phyloP scores from a whole-genome alignment of 2,329 filamentous ascomycete genomes.

The Nigrograna mackinnonii region DNA sequence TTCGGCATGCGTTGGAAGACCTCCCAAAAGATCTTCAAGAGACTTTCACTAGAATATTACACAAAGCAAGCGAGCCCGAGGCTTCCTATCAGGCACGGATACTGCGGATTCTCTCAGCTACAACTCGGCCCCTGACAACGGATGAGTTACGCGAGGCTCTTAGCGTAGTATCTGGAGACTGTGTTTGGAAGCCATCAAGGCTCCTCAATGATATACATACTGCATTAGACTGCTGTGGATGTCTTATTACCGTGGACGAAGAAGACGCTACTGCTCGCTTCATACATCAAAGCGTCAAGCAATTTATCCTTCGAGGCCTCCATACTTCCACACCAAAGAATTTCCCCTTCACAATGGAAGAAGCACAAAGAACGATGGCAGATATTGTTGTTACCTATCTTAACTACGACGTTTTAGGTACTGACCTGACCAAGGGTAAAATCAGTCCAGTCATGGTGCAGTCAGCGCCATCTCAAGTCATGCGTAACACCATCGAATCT shows the following conservation, averaged over 20 bases:
- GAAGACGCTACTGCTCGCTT: conserved; percentile 23
- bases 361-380: conserved; percentile 14
- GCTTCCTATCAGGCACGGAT: conserved; percentile 24
- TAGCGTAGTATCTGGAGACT: conserved; percentile 39
- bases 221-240: conserved; percentile 23
- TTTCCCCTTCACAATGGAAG: conserved; percentile 2
- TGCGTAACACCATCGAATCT: conserved; percentile 7
- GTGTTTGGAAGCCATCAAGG: conserved; percentile 13
- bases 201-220: conserved; percentile 18
- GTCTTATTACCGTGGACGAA: conserved; percentile 23
- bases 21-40: conserved; percentile 19
- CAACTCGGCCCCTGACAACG: conserved; percentile 30
- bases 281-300: conserved; percentile 22
- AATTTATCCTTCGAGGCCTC: conserved; percentile 15
- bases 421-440: conserved; percentile 12
- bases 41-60: conserved; percentile 21
- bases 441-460: conserved; percentile 5
- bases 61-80: conserved; percentile 12
- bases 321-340: background rate
- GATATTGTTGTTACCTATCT: conserved; percentile 24
- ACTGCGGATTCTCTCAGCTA: conserved; percentile 36
- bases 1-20: conserved; percentile 27
- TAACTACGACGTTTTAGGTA: conserved; percentile 21
- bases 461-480: conserved; percentile 11
- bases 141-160: conserved; percentile 45